Evolutionary conservation across 2,329 filamentous ascomycete species (phyloP), one percentile per base, ranked within the genome.

Genomic region (Periconia sp.): DNA sequence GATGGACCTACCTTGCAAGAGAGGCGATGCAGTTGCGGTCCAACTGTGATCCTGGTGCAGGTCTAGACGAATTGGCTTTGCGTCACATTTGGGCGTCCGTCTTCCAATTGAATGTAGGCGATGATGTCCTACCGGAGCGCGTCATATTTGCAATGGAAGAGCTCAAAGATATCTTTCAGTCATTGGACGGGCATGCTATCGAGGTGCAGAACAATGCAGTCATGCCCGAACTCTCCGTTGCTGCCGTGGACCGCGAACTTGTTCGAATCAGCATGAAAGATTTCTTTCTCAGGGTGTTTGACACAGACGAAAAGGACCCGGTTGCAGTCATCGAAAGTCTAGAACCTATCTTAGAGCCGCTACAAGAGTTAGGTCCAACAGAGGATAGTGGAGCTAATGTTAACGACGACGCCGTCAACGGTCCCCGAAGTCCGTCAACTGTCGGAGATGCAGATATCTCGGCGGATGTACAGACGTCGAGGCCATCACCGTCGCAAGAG

Each of bases 241-340:
- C 81, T n/a, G 89, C 90, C 0, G 86, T 94, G 6, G 92, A 97
- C 50, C 85, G 90, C 40, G 92, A 99, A 65, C 87, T 96, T 18
- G 92, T 89, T 10, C 91, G 92, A 59, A 79, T 97, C 23, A 96
- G 89, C 11, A 97, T 92, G 0, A 94, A 95, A 82, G 92, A 96
- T 63, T 97, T 97, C 68, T 97, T 99, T 69, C 79, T 91, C 36
- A 89, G 86, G 25, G 82, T 99, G 1, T 97, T 97, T 65, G 87
- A 89, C 46, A 85, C 91, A 25, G 87, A 94, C 43, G 82, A 86
- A 45, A 84, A 86, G 33, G 86, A 96, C 55, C 89, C 92, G 0
- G 81, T 92, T 10, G 81, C 86, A 4, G 83, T 96, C 15, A 96
- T 99, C 45, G 91, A 96, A 61, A 94, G 86, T 19, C 75, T 99